Evolutionary conservation across 148 eudicot species (phyloP), one percentile per base, ranked within the genome.

Genomic region (Dianthus caryophyllus): DNA sequence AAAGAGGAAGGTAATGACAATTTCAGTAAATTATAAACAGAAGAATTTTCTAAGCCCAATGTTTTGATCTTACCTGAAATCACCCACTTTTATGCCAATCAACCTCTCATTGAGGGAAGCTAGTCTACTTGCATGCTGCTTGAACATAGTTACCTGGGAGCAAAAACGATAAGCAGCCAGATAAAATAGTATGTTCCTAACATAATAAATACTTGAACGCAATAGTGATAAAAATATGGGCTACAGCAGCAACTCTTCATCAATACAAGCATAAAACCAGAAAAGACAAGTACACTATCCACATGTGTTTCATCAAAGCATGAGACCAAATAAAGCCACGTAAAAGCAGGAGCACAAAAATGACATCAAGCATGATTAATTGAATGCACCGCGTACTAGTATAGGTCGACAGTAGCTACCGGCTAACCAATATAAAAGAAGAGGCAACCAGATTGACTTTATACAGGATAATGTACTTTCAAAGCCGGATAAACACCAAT

Each of bases 1-100:
- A 66, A 63, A 77, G 25, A 69, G 64, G 66, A 16, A n/a, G 29
- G 52, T 71, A 51, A 77, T n/a, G 66, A 55, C 9, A 20, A 24
- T 44, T 41, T 25, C 51, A 36, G 27, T 1, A 30, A 61, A 38
- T 64, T 26, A 51, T 51, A 47, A 41, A 14, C 44, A 21, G 18
- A 14, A 53, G 16, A 62, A 64, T n/a, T 36, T 61, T 15, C 33
- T 68, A 36, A 74, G 36, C 27, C 25, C 21, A 66, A 22, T n/a
- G 54, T 26, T 17, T 22, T 13, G 18, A 54, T 27, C 88, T 81
- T 77, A 93, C 98, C 98, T 82, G 76, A 93, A 93, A 72, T 93
- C 83, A 50, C 98, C 98, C 71, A 93, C 80, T 88, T 86, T 93
- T 44, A 93, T 88, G 66, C 96, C 98, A 80, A 87, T 78, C 75